phyloP scores from a whole-genome alignment of 2,329 filamentous ascomycete genomes.

The Talaromyces marneffei region DNA sequence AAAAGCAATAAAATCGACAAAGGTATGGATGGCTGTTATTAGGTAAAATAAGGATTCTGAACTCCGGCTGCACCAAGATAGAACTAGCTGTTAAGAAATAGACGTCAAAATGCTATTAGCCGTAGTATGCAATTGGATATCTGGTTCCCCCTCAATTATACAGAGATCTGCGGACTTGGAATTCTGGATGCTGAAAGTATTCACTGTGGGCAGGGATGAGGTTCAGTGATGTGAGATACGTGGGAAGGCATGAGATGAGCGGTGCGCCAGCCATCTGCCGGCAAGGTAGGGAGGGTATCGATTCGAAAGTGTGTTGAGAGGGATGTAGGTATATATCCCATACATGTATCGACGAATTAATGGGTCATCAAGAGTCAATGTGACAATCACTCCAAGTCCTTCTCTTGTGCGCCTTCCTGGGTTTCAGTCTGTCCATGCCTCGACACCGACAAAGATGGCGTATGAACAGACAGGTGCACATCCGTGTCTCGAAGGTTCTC shows the following conservation, averaged over 20 bases:
- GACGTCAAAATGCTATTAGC: not conserved
- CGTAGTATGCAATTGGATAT: not conserved
- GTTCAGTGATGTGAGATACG: not conserved
- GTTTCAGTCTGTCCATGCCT: not conserved
- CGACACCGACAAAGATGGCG: conserved; percentile 3
- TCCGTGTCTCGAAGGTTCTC: not conserved
- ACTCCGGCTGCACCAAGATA: not conserved
- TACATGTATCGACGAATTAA: not conserved
- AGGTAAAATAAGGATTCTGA: too few species aligned
- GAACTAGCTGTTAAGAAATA: not conserved
- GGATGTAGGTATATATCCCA: not conserved
- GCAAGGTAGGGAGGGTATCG: too few species aligned
- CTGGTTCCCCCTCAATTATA: not conserved
- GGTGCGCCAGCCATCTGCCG: not conserved
- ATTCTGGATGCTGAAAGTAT: not conserved
- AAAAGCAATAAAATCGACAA: not conserved
- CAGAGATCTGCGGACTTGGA: not conserved
- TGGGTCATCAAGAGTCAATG: not conserved
- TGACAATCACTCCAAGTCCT: not conserved
- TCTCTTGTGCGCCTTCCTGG: not conserved
- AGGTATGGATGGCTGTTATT: not conserved
- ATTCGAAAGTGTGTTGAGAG: not conserved
- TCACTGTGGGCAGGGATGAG: not conserved
- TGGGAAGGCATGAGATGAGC: not conserved
- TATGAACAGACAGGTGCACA: not conserved